Percentiles rank a stretch among this genome's conserved stretches.
Conservation (phyloP, 495 filamentous ascomycete species). For the Extremus antarcticus region DNA sequence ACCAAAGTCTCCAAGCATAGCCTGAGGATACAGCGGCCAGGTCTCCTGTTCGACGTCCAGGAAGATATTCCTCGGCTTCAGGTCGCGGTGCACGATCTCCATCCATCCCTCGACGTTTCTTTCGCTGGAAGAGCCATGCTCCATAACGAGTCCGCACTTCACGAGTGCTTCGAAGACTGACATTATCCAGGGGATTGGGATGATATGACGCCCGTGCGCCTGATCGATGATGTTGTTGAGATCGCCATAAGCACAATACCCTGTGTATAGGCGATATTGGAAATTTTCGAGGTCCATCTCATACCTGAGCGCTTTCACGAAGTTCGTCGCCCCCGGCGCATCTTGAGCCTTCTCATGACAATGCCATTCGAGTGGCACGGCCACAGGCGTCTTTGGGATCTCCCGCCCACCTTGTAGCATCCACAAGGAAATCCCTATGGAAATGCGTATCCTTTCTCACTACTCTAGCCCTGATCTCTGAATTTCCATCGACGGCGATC, state of each 20-base stretch:
- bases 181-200: slow-evolving; percentile 4
- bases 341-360: not conserved
- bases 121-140: not conserved
- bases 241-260: not conserved
- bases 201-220: no score
- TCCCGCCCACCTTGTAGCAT: not conserved
- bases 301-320: not conserved
- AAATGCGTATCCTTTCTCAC: not conserved
- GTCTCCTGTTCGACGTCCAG: not conserved
- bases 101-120: not conserved
- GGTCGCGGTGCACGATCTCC: slow-evolving; percentile 5
- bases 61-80: slow-evolving; percentile 8
- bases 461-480: not conserved
- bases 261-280: not conserved
- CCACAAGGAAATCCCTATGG: not conserved
- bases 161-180: not conserved
- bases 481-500: not conserved
- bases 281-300: not conserved
- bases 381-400: not conserved
- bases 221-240: not conserved
- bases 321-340: not conserved
- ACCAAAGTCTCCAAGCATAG: slow-evolving; percentile 9
- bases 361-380: not conserved
- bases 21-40: slow-evolving; percentile 1
- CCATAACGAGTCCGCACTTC: not conserved